phyloP scores from a whole-genome alignment of 83 land plant genomes.

The Diphasiastrum complanatum region DNA sequence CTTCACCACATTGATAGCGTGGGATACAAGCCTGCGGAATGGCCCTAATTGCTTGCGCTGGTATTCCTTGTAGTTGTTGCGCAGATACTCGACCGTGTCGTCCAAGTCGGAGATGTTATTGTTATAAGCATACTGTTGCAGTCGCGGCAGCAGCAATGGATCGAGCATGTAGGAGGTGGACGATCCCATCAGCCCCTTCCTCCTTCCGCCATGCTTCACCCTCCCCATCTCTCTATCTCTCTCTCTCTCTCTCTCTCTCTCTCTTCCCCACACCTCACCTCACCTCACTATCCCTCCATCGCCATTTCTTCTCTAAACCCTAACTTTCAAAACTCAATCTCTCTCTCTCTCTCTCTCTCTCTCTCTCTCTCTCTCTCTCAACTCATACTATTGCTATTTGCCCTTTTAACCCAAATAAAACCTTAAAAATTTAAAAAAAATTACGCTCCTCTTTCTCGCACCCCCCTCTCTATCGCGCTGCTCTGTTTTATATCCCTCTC shows the following conservation, averaged over 20 bases:
- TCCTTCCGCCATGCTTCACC: conserved; percentile 50
- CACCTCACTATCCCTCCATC: no score
- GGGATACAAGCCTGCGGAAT: conserved; percentile 32
- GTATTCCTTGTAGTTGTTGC: conserved; percentile 47
- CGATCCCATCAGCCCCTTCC: conserved; percentile 38
- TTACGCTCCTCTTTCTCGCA: no score
- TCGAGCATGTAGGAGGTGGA: no score
- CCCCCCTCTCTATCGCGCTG: no score
- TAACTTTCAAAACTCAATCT: no score
- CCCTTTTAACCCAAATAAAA: no score
- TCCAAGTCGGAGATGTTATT: conserved; percentile 32
- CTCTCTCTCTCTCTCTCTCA: no score
- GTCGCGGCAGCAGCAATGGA: conserved; percentile 36
- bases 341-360: no score
- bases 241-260: conserved; percentile 40
- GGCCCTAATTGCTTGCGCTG: conserved; percentile 44
- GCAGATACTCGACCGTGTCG: conserved; percentile 38
- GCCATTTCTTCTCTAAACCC: no score
- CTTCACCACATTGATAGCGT: conserved; percentile 21
- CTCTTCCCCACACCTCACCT: conserved; percentile 35
- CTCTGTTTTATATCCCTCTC: no score
- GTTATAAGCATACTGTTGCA: conserved; percentile 34
- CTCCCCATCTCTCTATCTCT: conserved; percentile 33
- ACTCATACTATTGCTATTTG: no score
- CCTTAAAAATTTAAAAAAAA: no score